phyloP scores from a whole-genome alignment of 2,329 filamentous ascomycete species.

The Sclerotinia nivalis region DNA sequence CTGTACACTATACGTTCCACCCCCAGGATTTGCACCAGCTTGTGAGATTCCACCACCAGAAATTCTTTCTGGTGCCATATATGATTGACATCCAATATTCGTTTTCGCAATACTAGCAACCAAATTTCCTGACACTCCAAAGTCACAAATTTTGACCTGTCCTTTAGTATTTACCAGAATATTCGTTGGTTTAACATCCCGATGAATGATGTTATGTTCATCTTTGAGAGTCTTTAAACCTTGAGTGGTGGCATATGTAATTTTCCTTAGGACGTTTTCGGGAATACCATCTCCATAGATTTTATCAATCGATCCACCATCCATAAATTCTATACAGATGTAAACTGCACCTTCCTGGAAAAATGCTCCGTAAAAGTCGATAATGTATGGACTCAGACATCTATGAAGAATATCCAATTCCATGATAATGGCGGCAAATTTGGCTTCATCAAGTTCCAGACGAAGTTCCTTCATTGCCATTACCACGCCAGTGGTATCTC shows the following conservation, averaged over 20 bases:
- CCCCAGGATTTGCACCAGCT: constrained; percentile 64
- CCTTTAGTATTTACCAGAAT: constrained; percentile 88
- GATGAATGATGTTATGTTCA: constrained; percentile 98
- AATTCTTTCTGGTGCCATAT: constrained; percentile 97
- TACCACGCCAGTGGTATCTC: constrained; percentile 62
- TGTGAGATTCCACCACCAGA: constrained; percentile 79
- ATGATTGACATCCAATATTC: constrained; percentile 98
- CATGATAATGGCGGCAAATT: constrained; percentile 96
- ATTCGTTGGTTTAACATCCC: constrained; percentile 99
- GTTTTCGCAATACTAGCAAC: constrained; percentile 98
- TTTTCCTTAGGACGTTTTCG: constrained; percentile 83
- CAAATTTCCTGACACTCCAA: constrained; percentile 93
- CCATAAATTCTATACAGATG: constrained; percentile 99
- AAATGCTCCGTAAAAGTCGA: constrained; percentile 98
- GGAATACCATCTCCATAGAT: constrained; percentile 88
- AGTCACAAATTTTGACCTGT: constrained; percentile 97
- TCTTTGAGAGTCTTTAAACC: constrained; percentile 93
- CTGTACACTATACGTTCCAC: constrained; percentile 94
- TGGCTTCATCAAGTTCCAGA: constrained; percentile 91
- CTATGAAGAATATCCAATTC: constrained; percentile 95
- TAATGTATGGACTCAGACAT: constrained; percentile 92
- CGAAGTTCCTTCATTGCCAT: constrained; percentile 99
- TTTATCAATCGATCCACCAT: constrained; percentile 96
- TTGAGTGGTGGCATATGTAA: constrained; percentile 85
- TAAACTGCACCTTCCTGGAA: constrained; percentile 99